Percentiles rank a stretch among this genome's conserved stretches.
These are phyloP conservation scores for Artomyces pyxidatus DNA, from an alignment of 768 basidiomycete species.

Conservation along the genomic window DNA sequence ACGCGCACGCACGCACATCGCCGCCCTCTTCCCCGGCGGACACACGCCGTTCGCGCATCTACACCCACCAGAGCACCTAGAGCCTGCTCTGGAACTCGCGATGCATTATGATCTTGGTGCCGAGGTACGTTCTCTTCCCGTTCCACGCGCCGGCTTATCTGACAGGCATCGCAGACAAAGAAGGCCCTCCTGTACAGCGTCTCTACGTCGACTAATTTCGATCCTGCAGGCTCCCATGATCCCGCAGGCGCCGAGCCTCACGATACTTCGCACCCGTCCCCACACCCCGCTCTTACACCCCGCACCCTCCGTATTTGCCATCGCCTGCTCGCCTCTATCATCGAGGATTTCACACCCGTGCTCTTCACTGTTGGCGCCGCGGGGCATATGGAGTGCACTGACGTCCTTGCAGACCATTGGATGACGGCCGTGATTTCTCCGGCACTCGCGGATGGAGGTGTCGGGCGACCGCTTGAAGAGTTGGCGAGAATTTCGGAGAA, in stretches of 20 bases:
- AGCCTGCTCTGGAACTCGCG: slow-evolving; percentile 48
- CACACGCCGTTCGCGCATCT: slow-evolving; percentile 34
- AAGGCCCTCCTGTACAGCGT: slow-evolving; percentile 60
- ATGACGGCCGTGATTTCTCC: slow-evolving; percentile 62
- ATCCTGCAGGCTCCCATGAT: slow-evolving; percentile 26
- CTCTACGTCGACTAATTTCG: slow-evolving; percentile 51
- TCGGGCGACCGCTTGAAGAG: slow-evolving; percentile 67
- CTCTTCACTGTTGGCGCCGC: slow-evolving; percentile 65
- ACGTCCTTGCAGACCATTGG: slow-evolving; percentile 65
- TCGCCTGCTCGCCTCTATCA: slow-evolving; percentile 29
- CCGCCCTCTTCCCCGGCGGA: slow-evolving; percentile 40
- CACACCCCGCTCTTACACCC: slow-evolving; percentile 20
- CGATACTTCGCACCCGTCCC: slow-evolving; percentile 8
- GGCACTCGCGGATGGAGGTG: slow-evolving; percentile 51
- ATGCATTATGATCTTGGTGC: slow-evolving; percentile 36
- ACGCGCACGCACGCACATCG: slow-evolving; percentile 34
- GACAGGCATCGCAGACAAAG: slow-evolving; percentile 32
- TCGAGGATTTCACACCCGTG: slow-evolving; percentile 62
- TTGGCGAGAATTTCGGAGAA: slow-evolving; percentile 47
- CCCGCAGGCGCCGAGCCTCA: slow-evolving; percentile 9
- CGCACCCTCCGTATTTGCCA: slow-evolving; percentile 20
- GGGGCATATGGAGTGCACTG: slow-evolving; percentile 67
- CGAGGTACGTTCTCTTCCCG: slow-evolving; percentile 31
- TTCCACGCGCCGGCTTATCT: neutral
- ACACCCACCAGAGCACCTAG: slow-evolving; percentile 26